Conservation (phyloP, 305 asterid species). For the Fraxinus sp. region DNA sequence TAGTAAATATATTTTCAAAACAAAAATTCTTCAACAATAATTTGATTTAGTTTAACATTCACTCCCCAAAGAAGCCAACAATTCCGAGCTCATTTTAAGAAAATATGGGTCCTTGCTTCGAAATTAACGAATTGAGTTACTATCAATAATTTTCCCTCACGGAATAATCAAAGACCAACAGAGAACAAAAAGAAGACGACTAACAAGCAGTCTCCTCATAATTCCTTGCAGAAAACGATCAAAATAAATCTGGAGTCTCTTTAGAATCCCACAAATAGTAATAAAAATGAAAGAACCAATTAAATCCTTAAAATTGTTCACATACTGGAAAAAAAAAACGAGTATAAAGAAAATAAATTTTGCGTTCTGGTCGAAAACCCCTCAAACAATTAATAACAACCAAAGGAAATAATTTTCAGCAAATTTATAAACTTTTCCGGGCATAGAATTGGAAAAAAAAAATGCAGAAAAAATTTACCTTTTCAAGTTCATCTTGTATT, state of each 20-base stretch:
- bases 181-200: not conserved
- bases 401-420: not conserved
- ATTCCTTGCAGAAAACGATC: not conserved
- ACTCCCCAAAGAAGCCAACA: not conserved
- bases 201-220: not conserved
- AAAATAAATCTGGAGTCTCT: not conserved
- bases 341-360: not conserved
- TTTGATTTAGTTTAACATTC: not conserved
- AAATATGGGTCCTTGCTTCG: not conserved
- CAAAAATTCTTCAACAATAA: not conserved
- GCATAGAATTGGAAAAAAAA: not conserved
- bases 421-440: not conserved
- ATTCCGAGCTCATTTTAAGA: not conserved
- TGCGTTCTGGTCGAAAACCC: not conserved
- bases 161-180: not conserved
- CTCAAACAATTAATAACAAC: not conserved
- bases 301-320: not conserved
- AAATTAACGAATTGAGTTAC: not conserved
- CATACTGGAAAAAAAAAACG: not conserved
- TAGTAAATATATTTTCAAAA: not conserved
- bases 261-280: not conserved
- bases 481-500: slow-evolving; percentile 50
- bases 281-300: not conserved
- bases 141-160: not conserved
- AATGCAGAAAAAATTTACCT: slow-evolving; percentile 18